Percentiles rank a stretch among this genome's conserved stretches.
Conservation (phyloP, 2,329 filamentous ascomycete genomes). For the Magnaporthiopsis incrustans region DNA sequence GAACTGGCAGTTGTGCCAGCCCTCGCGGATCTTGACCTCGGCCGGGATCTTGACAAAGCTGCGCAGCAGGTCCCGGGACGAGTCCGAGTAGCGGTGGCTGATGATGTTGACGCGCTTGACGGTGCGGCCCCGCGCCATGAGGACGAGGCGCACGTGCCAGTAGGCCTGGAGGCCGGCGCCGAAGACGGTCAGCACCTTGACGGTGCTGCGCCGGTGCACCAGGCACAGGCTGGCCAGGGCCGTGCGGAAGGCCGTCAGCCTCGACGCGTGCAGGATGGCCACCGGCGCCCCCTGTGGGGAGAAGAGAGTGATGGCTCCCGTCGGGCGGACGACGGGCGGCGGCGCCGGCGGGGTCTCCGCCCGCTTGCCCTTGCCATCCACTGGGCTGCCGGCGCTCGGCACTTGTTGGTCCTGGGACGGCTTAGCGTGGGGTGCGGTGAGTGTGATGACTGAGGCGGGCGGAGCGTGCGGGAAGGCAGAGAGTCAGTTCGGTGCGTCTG, state of each 20-base stretch:
- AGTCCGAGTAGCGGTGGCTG: constrained; percentile 61
- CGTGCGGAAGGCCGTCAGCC: constrained; percentile 74
- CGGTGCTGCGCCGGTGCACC: constrained; percentile 54
- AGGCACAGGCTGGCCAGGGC: constrained; percentile 64
- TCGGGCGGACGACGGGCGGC: constrained; percentile 36
- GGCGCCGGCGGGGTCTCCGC: neutral
- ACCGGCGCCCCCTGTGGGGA: constrained; percentile 50
- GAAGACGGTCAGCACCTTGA: constrained; percentile 75
- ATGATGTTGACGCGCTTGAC: constrained; percentile 78
- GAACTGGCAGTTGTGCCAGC: constrained; percentile 61
- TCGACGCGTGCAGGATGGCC: constrained; percentile 64
- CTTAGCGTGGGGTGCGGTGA: constrained; percentile 32
- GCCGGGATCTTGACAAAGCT: constrained; percentile 36
- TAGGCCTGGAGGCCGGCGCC: constrained; percentile 86
- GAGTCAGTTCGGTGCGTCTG: no score
- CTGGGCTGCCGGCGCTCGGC: neutral
- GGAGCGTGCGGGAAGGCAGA: no score
- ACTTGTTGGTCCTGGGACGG: no score
- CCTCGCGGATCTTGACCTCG: constrained; percentile 44
- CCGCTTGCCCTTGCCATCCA: neutral
- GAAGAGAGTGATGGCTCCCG: constrained; percentile 64
- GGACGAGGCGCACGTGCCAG: constrained; percentile 83
- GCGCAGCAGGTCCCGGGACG: constrained; percentile 42
- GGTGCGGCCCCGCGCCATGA: constrained; percentile 62
- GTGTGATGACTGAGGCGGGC: constrained; percentile 48